phyloP scores from a whole-genome alignment of 2,329 filamentous ascomycete genomes.

The Cordyceps tenuipes region DNA sequence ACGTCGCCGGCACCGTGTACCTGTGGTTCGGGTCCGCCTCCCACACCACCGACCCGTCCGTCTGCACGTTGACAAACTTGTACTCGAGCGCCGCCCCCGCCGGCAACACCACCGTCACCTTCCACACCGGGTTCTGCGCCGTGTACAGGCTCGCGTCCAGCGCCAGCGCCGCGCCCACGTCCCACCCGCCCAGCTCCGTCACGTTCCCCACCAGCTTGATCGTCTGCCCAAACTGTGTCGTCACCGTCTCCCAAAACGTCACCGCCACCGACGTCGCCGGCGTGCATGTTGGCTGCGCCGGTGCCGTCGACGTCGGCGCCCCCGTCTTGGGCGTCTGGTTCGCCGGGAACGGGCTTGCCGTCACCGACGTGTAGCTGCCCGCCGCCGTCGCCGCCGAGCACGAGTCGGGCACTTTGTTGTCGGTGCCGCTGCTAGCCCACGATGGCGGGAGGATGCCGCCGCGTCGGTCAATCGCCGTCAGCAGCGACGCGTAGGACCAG shows the following conservation, averaged over 20 bases:
- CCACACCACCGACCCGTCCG: constrained; percentile 50
- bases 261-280: constrained; percentile 43
- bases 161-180: constrained; percentile 42
- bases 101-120: constrained; percentile 42
- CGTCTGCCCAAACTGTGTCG: constrained; percentile 52
- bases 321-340: constrained; percentile 36
- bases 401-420: constrained; percentile 36
- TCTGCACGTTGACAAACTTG: constrained; percentile 57
- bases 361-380: constrained; percentile 44
- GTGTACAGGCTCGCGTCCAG: constrained; percentile 55
- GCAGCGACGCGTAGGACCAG: constrained; percentile 65
- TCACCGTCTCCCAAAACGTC: constrained; percentile 51
- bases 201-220: constrained; percentile 57
- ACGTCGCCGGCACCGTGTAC: constrained; percentile 25
- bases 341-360: constrained; percentile 40
- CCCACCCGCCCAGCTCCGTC: constrained; percentile 54
- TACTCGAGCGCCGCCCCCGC: constrained; percentile 53
- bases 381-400: constrained; percentile 39
- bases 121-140: constrained; percentile 52
- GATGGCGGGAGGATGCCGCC: constrained; percentile 45
- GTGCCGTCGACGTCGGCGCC: constrained; percentile 16
- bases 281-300: constrained; percentile 24
- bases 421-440: constrained; percentile 41
- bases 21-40: constrained; percentile 50
- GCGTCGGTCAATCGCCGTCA: constrained; percentile 53